Evolutionary conservation across 1,139 yeast species (phyloP), one percentile per base, ranked within the genome.

Genomic region (Geotrichum carabidarum): DNA sequence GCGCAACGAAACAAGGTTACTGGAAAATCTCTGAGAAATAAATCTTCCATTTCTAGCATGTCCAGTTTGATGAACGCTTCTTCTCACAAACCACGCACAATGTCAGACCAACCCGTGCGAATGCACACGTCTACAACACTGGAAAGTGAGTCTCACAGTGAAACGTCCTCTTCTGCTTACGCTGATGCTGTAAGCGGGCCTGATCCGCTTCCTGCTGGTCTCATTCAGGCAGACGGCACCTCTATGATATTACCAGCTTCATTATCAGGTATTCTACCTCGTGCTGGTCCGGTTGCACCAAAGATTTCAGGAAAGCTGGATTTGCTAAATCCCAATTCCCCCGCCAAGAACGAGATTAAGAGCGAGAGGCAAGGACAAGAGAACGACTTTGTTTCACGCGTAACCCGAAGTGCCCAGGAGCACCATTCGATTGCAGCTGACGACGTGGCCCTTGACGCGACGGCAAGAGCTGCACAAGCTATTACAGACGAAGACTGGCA

Each of bases 391-490:
- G 47, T 32, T 7, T 36, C 44, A 1, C 51, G 51, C 11, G 55
- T 52, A 9, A 36, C 47, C 11, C 50, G 46, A 31, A 44, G 47
- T 14, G 18, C 22, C 9, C 38, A 44, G 14, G 27, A n/a, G 6
- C 47, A 32, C 14, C 37, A 32, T n/a, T 17, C 34, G 2, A 17
- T 44, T 8, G 38, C 27, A 1, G 32, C n/a, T 14, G 47, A 44
- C 17, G 55, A 52, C 40, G 44, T 12, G 5, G 51, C 48, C 37
- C 17, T 52, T 5, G 14, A 31, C 9, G 51, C 55, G 1, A 48
- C 55, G 8, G 55, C 55, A 7, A 48, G 48, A 7, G 55, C 41
- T 11, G 55, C 55, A 1, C 42, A 44, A 12, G 51, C 48, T 3
- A 48, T 52, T 3, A 31, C 40, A 6, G 49, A 52, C 37, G 48